Evolutionary conservation across 139 green algal genomes (phyloP), one percentile per base, ranked within the genome.

Genomic region (Dunaliella sp.): DNA sequence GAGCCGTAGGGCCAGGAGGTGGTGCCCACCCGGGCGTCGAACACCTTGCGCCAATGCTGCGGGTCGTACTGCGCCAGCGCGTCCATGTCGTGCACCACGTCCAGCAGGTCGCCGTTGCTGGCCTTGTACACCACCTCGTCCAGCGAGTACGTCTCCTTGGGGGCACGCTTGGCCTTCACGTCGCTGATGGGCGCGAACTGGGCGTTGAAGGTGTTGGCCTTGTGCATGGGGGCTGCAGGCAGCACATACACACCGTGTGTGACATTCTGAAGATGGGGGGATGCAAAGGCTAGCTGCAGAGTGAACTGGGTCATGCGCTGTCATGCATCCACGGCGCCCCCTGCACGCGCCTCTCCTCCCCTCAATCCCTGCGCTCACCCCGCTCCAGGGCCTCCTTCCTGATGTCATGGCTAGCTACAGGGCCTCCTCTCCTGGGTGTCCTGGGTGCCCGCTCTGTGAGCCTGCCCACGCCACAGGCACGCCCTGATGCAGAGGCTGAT

Each of bases 1-100:
- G 96, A 99, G 77, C 97, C 97, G 83, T 97, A 99, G 1, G 97
- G 97, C 97, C 97, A 99, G 0, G 83, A 74, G 7, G 97, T 99
- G 75, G 94, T 98, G 80, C 96, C 97, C 1, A 98, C 87, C 37
- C 97, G 93, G 2, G 88, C 87, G 86, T 99, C 96, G 88, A 99
- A 99, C 28, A 99, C 89, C 22, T 89, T 85, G 83, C 96, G 96
- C 97, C 97, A 99, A 89, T 99, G 97, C 0, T 96, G 90, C 0
- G 95, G 91, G 48, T 94, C 96, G 85, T 98, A 98, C 36, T 94
- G 92, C 22, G 85, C 81, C 37, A 99, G 91, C 2, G 95, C 95
- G 2, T 95, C 89, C 92, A 99, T 98, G 92, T 99, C 97, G 77
- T 99, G 97, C 38, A 97, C 81, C 65, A 99, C 97, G 81, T 99